Percentiles rank a stretch among this genome's conserved stretches.
Conservation (phyloP, 805 yeast genomes). For the Lipomyces kockii region DNA sequence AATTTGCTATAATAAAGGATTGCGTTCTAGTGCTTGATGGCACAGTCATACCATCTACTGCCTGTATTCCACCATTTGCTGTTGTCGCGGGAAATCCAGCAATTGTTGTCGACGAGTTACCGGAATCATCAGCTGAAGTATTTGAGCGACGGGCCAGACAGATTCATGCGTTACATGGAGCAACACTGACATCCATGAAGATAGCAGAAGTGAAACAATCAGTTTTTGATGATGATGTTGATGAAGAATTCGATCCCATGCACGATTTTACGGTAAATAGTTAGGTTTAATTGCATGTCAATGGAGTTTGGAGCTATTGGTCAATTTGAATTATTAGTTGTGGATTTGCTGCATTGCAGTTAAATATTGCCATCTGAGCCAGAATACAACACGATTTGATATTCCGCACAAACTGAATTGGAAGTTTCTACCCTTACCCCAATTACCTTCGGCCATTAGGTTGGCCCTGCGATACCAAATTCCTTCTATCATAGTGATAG, state of each 20-base stretch:
- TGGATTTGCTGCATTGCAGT: no score
- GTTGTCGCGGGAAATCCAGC: slow-evolving; percentile 43
- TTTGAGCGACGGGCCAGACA: slow-evolving; percentile 43
- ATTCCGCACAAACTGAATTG: no score
- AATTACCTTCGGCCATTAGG: no score
- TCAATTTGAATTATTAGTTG: no score
- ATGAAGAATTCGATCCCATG: slow-evolving; percentile 14
- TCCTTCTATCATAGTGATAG: no score
- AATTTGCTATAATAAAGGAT: slow-evolving; percentile 47
- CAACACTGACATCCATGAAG: neutral
- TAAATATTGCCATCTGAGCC: no score
- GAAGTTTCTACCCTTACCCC: no score
- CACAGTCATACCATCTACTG: slow-evolving; percentile 44
- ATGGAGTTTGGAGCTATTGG: neutral
- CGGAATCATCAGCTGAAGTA: slow-evolving; percentile 44
- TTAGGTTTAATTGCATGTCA: neutral
- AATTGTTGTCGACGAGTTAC: slow-evolving; percentile 38
- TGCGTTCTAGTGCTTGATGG: slow-evolving; percentile 45
- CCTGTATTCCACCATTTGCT: slow-evolving; percentile 47
- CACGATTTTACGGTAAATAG: neutral
- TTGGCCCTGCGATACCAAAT: no score
- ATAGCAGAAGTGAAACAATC: slow-evolving; percentile 1
- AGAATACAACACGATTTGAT: no score
- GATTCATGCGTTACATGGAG: slow-evolving; percentile 34
- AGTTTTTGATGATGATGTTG: slow-evolving; percentile 25